Conservation (phyloP, 2,329 filamentous ascomycete genomes). For the Xenoacremonium recifei region DNA sequence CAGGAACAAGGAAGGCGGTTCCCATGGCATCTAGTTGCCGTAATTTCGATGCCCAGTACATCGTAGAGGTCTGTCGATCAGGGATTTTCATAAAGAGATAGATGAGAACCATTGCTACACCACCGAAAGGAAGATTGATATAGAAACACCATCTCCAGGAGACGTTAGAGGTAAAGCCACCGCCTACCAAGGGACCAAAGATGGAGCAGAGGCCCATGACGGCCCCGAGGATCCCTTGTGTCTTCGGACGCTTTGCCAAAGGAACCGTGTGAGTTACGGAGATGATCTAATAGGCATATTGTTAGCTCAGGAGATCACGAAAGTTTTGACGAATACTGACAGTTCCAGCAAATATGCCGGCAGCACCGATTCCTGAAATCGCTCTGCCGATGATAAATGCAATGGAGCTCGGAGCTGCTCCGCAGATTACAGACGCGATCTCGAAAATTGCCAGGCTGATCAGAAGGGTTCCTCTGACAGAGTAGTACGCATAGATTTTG, state of each 20-base stretch:
- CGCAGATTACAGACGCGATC: slow-evolving; percentile 32
- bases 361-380: slow-evolving; percentile 48
- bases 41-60: slow-evolving; percentile 36
- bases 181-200: slow-evolving; percentile 26
- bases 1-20: slow-evolving; percentile 53
- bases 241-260: slow-evolving; percentile 33
- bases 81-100: slow-evolving; percentile 19
- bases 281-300: slow-evolving; percentile 9
- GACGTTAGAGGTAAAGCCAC: slow-evolving; percentile 25
- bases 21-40: slow-evolving; percentile 53
- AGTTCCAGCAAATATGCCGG: slow-evolving; percentile 50
- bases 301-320: no score
- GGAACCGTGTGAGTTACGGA: slow-evolving; percentile 31
- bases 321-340: background rate
- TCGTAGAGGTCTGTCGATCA: slow-evolving; percentile 13
- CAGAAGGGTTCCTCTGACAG: slow-evolving; percentile 28
- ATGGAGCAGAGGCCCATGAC: slow-evolving; percentile 40
- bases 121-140: slow-evolving; percentile 36
- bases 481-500: slow-evolving; percentile 43
- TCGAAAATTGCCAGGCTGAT: slow-evolving; percentile 24
- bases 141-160: slow-evolving; percentile 38
- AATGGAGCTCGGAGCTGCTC: slow-evolving; percentile 34
- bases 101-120: slow-evolving; percentile 26
- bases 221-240: slow-evolving; percentile 32
- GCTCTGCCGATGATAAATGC: slow-evolving; percentile 52